Percentiles rank a stretch among this genome's conserved stretches.
Evolutionary conservation across 805 yeast genomes (phyloP).

Genomic region (Candida mattraensis): DNA sequence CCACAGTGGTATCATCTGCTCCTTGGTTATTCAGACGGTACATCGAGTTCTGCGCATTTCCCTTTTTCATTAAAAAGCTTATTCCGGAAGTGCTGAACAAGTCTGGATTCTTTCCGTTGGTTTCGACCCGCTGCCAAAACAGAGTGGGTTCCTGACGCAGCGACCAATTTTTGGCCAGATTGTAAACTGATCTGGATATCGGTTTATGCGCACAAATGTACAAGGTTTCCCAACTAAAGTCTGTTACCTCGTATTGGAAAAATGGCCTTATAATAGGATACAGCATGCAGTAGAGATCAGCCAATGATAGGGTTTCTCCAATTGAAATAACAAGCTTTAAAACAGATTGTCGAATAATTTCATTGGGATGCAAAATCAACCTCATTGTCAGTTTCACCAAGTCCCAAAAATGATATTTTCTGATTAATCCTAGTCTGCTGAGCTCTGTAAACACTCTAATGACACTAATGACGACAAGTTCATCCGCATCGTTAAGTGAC

Average conservation of each 20-base stretch:
- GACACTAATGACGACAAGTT: constrained; percentile 71
- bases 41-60: constrained; percentile 14
- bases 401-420: constrained; percentile 53
- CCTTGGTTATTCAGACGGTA: constrained; percentile 21
- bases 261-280: constrained; percentile 79
- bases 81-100: constrained; percentile 46
- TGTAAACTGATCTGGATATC: constrained; percentile 62
- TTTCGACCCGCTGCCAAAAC: constrained; percentile 71
- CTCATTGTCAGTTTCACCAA: constrained; percentile 50
- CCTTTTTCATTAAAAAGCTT: constrained; percentile 32
- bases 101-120: constrained; percentile 32
- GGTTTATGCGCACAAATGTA: constrained; percentile 70
- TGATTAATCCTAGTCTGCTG: constrained; percentile 55
- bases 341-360: constrained; percentile 74
- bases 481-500: constrained; percentile 81
- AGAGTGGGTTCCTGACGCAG: constrained; percentile 59
- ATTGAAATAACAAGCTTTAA: constrained; percentile 61
- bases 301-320: constrained; percentile 60
- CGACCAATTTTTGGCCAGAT: constrained; percentile 70
- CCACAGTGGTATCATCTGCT: constrained; percentile 34
- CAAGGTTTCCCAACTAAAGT: constrained; percentile 63
- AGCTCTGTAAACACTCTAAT: constrained; percentile 58
- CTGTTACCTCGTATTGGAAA: constrained; percentile 73
- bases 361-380: constrained; percentile 81
- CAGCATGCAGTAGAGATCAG: constrained; percentile 80